Base-by-base conservation (phyloP, 2,329 filamentous ascomycete genomes). In the Aspergillus sp. region DNA sequence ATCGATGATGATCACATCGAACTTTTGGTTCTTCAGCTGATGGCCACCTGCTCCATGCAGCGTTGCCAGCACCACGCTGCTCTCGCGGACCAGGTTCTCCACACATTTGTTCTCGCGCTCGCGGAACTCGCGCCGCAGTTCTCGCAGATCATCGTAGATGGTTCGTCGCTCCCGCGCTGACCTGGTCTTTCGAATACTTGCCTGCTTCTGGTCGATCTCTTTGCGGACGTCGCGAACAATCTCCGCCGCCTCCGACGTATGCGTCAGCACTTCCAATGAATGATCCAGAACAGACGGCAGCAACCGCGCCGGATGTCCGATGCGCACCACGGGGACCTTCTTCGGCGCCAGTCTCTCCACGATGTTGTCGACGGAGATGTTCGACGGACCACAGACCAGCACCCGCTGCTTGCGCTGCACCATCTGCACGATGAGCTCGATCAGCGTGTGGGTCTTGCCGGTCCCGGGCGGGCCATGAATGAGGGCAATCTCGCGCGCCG, bases 331-430 rank as follows among this genome's bases (percentile, higher is more conserved):
- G 0, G 92, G 89, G 1, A 97, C 83, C 70, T 92, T 92, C 75
- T 93, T 90, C 0, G 90, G 87, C 2, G 92, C 87, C 1, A 98
- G 84, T 7, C 95, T 88, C 77, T 99, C 95, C 8, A 97, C 93
- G 60, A 99, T 96, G 72, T 99, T 99, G 83, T 99, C 95, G 1
- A 99, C 95, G 0, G 92, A 95, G 68, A 99, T 93, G 73, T 99
- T 99, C 30, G 92, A 96, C 0, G 95, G 95, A 0, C 94, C 95
- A 70, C 95, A 98, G n/a, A 98, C 94, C 1, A 98, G 83, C 10
- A 98, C 82, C 1, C 92, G 86, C 57, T 88, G 83, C 36, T 87
- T 84, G 23, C 86, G 85, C 71, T 88, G 88, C 57, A 96, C 81
- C 67, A 98, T 81, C 72, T 99, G 95, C n/a, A 96, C 82, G 62